phyloP scores from a whole-genome alignment of 768 basidiomycete species.

The Cystoderma amianthinum region DNA sequence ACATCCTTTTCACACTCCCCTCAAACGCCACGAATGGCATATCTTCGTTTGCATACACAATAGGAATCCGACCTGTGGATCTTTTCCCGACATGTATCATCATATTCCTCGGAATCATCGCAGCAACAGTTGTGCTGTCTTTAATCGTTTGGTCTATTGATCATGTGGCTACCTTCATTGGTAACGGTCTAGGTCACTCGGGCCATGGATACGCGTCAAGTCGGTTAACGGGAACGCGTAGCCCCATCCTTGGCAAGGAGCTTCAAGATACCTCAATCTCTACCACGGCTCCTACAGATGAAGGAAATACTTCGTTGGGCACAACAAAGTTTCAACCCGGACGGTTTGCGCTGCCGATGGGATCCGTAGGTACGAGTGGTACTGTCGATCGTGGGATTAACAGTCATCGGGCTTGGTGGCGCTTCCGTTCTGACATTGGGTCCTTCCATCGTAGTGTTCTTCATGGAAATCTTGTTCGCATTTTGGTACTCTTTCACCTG shows the following conservation, averaged over 20 bases:
- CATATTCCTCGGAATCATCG: conserved; percentile 77
- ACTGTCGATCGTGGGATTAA: conserved; percentile 26
- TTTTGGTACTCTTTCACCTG: conserved; percentile 90
- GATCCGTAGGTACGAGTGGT: conserved; percentile 13
- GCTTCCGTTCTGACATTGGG: conserved; percentile 52
- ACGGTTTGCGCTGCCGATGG: conserved; percentile 24
- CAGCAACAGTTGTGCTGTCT: conserved; percentile 64
- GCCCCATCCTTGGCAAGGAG: conserved; percentile 42
- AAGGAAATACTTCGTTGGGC: conserved; percentile 19
- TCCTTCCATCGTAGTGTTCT: conserved; percentile 79
- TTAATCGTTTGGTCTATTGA: conserved; percentile 70
- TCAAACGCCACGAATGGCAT: conserved; percentile 60
- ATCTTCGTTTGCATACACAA: conserved; percentile 73
- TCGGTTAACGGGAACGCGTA: conserved; percentile 23
- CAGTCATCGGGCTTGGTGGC: conserved; percentile 43
- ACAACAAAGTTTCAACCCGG: conserved; percentile 28
- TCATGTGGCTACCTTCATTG: conserved; percentile 34
- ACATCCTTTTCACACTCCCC: conserved; percentile 70
- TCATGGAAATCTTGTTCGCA: conserved; percentile 86
- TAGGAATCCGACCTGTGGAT: conserved; percentile 79
- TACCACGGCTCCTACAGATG: background rate
- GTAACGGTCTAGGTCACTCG: conserved; percentile 7
- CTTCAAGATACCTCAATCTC: conserved; percentile 6
- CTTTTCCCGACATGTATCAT: conserved; percentile 78
- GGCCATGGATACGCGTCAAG: conserved; percentile 7